Evolutionary conservation across 208 protist species (phyloP).

Genomic region (Histomonas meleagridis): DNA sequence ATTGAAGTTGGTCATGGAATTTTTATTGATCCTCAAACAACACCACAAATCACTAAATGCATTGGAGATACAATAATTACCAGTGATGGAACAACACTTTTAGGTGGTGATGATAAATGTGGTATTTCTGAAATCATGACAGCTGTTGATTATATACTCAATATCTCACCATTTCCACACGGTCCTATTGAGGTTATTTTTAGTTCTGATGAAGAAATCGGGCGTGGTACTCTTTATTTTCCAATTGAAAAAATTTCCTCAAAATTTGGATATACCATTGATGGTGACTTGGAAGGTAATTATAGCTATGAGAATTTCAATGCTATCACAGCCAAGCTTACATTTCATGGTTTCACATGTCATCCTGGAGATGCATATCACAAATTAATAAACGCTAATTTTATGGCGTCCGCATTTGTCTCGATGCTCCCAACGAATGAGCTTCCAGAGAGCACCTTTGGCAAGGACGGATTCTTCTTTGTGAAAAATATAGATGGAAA

Average conservation of each 20-base stretch:
- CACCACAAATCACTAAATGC: background rate
- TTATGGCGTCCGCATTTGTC: conserved; percentile 2
- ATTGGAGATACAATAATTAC: conserved; percentile 10
- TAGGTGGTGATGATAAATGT: conserved; percentile 10
- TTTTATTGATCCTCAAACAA: background rate
- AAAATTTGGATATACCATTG: background rate
- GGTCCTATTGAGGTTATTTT: conserved; percentile 3
- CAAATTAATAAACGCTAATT: background rate
- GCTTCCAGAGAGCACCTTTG: background rate
- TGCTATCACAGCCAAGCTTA: background rate
- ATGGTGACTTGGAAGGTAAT: background rate
- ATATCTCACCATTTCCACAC: background rate
- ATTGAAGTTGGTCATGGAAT: background rate
- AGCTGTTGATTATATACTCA: background rate
- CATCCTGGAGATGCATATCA: background rate
- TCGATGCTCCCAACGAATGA: conserved; percentile 4
- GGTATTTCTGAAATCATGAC: conserved; percentile 13
- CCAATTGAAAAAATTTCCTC: background rate
- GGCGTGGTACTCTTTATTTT: background rate
- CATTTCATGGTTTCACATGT: background rate
- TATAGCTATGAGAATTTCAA: background rate
- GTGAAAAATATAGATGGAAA: background rate
- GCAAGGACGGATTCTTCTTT: background rate
- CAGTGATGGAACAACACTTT: background rate
- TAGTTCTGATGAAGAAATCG: conserved; percentile 20